These are phyloP conservation scores for Yamadazyma atlantica DNA, from an alignment of 1,139 yeast species.

Conservation along the genomic window DNA sequence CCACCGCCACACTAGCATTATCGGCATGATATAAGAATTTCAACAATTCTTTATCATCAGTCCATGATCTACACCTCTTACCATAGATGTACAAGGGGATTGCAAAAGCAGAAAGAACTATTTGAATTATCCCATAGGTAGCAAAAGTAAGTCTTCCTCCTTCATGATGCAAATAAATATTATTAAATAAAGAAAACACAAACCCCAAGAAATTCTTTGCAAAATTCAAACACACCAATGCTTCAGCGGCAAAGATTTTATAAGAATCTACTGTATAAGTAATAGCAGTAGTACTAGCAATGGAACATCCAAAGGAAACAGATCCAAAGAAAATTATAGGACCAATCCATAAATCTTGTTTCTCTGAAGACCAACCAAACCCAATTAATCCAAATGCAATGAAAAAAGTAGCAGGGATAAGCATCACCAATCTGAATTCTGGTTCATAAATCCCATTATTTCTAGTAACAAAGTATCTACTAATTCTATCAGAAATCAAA, in stretches of 20 bases:
- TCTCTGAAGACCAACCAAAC: slow-evolving; percentile 58
- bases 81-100: slow-evolving; percentile 59
- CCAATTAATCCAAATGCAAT: slow-evolving; percentile 56
- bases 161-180: slow-evolving; percentile 37
- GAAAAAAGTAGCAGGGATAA: slow-evolving; percentile 48
- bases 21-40: slow-evolving; percentile 30
- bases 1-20: slow-evolving; percentile 16
- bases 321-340: slow-evolving; percentile 58
- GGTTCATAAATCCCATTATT: slow-evolving; percentile 64
- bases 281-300: slow-evolving; percentile 62
- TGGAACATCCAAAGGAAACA: slow-evolving; percentile 57
- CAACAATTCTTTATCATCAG: slow-evolving; percentile 41
- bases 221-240: slow-evolving; percentile 56
- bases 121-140: slow-evolving; percentile 54
- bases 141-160: slow-evolving; percentile 51
- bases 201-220: slow-evolving; percentile 57
- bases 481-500: slow-evolving; percentile 46
- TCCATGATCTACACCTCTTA: slow-evolving; percentile 51
- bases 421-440: slow-evolving; percentile 58
- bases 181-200: slow-evolving; percentile 57
- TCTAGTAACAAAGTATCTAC: slow-evolving; percentile 31
- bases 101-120: slow-evolving; percentile 48
- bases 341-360: slow-evolving; percentile 54
- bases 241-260: slow-evolving; percentile 58
- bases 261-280: slow-evolving; percentile 62